A percentile compares a stretch with the other conserved stretches of the same genome.
Evolutionary conservation across 352 stramenopile genomes (phyloP).

Genomic region (Globisporangium polare): DNA sequence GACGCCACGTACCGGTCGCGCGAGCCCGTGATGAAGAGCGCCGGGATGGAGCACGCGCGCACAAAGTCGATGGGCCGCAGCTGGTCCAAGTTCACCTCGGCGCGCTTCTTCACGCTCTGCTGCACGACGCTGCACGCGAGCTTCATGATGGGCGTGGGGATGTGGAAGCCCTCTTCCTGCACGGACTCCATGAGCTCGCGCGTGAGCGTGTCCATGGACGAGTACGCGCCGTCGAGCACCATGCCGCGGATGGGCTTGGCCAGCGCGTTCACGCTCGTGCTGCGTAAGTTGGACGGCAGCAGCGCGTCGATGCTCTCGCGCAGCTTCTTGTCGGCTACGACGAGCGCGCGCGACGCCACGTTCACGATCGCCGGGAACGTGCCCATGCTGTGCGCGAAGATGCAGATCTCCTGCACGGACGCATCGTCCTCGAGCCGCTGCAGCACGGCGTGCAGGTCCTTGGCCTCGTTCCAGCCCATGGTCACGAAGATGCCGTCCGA

Average conservation of each 20-base stretch:
- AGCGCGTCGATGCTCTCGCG: constrained; percentile 50
- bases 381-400: constrained; percentile 85
- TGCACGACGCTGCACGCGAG: constrained; percentile 58
- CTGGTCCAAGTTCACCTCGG: constrained; percentile 64
- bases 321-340: constrained; percentile 39
- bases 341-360: constrained; percentile 52
- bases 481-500: constrained; percentile 85
- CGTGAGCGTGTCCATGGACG: constrained; percentile 62
- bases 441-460: constrained; percentile 70
- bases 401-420: constrained; percentile 49
- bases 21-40: constrained; percentile 61
- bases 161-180: constrained; percentile 65
- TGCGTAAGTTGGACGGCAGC: constrained; percentile 49
- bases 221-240: constrained; percentile 72
- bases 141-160: constrained; percentile 71
- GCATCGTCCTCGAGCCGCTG: constrained; percentile 47
- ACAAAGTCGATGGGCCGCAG: constrained; percentile 75
- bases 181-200: constrained; percentile 59
- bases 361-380: constrained; percentile 78
- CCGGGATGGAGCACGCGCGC: constrained; percentile 58
- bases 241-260: constrained; percentile 67
- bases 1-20: constrained; percentile 64
- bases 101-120: constrained; percentile 74
- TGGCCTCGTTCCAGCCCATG: constrained; percentile 80
- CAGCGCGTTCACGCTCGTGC: constrained; percentile 30